phyloP scores from a whole-genome alignment of 2,329 filamentous ascomycete species.

The Amauroascus verrucosus region DNA sequence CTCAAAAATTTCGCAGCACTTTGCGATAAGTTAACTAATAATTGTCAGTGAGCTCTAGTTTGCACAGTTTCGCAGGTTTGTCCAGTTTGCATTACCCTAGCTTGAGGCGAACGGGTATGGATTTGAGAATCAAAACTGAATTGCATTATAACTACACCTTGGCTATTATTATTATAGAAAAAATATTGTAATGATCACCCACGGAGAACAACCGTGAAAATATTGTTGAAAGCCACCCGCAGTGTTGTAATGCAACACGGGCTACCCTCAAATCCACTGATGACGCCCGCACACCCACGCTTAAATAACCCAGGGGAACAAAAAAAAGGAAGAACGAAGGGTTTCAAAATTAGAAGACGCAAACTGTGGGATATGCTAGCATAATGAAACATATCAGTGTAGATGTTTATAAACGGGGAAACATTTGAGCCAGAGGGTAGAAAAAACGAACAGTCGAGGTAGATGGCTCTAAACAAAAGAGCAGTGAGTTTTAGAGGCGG shows the following conservation, averaged over 20 bases:
- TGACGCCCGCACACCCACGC: constrained; percentile 7
- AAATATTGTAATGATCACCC: no score
- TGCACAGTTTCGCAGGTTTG: not conserved
- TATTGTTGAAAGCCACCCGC: not conserved
- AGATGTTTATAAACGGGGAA: not conserved
- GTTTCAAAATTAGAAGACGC: not conserved
- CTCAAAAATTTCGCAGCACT: not conserved
- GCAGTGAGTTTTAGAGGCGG: not conserved
- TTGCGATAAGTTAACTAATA: no score
- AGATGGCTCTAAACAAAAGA: not conserved
- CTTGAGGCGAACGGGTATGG: no score
- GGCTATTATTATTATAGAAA: no score
- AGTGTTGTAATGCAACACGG: not conserved
- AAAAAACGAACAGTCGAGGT: not conserved
- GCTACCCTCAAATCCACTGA: not conserved
- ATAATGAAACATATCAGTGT: not conserved
- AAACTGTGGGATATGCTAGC: not conserved
- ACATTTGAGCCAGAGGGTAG: not conserved
- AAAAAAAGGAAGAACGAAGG: not conserved
- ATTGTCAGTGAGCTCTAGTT: no score
- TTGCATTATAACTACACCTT: no score
- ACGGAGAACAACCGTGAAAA: not conserved
- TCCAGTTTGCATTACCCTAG: no score
- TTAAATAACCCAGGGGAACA: not conserved
- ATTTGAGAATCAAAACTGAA: no score